Evolutionary conservation across 73 alveolate genomes (phyloP), one percentile per base, ranked within the genome.

Genomic region (Tetrahymena thermophila): DNA sequence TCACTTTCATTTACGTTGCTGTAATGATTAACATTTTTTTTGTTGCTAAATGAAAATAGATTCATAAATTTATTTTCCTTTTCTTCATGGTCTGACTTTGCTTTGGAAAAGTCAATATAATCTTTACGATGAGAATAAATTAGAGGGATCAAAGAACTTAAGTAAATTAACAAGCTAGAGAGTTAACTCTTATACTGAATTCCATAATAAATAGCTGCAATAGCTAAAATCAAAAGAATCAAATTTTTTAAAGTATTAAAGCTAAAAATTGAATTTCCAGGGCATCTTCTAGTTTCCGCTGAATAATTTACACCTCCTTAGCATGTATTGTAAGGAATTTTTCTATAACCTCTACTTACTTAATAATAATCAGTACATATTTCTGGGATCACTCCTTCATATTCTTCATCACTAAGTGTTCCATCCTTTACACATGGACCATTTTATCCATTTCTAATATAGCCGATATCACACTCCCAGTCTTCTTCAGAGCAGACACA

Each of bases 401-500:
- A 71, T 71, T 71, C 89, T 25, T 71, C 89, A 71, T 71, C 89
- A 71, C 25, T 71, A 3, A 71, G 37, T 9, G 89, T 71, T 25
- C 89, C 89, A 71, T 71, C 89, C 37, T 31, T 71, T 28, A 28
- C 35, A 31, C 89, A 71, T 28, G 89, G 89, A 3, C 89, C 89
- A 71, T 71, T 31, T 50, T 50, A 50, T 25, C 89, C 89, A 31
- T n/a, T 98, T 57, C 99, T 94, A 34, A 83, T 85, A 95, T 57
- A 98, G 34, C 98, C 98, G 11, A 94, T 38, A 94, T 98, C 99
- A 94, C 99, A 98, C 94, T 98, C 99, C 96, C 96, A 98, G 94
- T 98, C 99, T 93, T 85, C 96, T 35, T 98, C 99, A 43, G 99
- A 97, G 96, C 99, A 98, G 35, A 94, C 97, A 85, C 99, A 98